phyloP scores from a whole-genome alignment of 305 asterid species.

The Solanum hybrid region DNA sequence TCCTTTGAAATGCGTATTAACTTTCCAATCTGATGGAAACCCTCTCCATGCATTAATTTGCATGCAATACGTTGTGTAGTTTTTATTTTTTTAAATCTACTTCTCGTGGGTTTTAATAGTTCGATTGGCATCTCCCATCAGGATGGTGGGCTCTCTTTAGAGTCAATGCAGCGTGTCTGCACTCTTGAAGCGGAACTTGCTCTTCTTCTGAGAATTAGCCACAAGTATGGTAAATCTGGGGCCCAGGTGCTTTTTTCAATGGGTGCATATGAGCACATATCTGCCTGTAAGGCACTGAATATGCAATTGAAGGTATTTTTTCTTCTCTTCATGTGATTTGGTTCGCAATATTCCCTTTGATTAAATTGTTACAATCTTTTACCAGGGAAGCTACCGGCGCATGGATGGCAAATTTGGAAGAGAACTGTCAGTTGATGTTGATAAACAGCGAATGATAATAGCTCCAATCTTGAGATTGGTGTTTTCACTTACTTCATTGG shows the following conservation, averaged over 20 bases:
- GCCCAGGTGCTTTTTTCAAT: slow-evolving; percentile 80
- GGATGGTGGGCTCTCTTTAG: slow-evolving; percentile 74
- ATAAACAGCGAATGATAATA: slow-evolving; percentile 60
- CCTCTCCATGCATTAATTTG: background rate
- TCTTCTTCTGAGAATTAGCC: slow-evolving; percentile 74
- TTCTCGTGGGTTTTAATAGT: background rate
- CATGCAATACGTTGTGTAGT: background rate
- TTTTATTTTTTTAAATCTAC: background rate
- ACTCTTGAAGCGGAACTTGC: slow-evolving; percentile 86
- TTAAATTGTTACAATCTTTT: background rate
- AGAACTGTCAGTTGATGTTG: slow-evolving; percentile 45
- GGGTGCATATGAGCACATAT: slow-evolving; percentile 76
- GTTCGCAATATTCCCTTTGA: background rate
- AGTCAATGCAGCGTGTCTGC: slow-evolving; percentile 83
- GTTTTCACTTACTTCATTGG: slow-evolving; percentile 74
- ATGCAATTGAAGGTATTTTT: slow-evolving; percentile 58
- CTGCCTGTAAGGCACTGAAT: slow-evolving; percentile 63
- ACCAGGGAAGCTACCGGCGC: slow-evolving; percentile 54
- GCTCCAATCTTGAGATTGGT: slow-evolving; percentile 77
- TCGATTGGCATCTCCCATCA: slow-evolving; percentile 14
- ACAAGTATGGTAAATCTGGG: slow-evolving; percentile 83
- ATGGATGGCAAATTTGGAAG: slow-evolving; percentile 48
- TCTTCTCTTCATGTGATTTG: background rate
- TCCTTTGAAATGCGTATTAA: background rate
- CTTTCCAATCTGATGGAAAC: background rate